phyloP scores from a whole-genome alignment of 2,329 filamentous ascomycete species.

The Arthroderma sp. region DNA sequence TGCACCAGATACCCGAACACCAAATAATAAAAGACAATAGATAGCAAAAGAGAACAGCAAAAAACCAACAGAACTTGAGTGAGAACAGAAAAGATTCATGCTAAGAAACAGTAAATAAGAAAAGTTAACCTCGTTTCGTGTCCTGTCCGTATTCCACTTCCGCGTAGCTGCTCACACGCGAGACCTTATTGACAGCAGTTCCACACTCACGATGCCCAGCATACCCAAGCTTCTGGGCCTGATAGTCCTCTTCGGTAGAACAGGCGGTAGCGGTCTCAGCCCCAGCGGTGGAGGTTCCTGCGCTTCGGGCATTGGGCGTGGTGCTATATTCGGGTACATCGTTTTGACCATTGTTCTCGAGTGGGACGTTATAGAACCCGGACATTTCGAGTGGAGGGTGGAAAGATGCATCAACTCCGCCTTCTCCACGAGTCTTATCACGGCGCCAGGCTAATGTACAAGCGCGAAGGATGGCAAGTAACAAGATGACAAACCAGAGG shows the following conservation, averaged over 20 bases:
- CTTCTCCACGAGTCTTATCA: conserved; percentile 49
- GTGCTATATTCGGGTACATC: conserved; percentile 17
- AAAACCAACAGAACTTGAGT: too few species aligned
- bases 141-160: conserved; percentile 23
- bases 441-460: conserved; percentile 46
- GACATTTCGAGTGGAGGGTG: conserved; percentile 13
- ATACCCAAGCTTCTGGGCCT: conserved; percentile 32
- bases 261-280: not conserved
- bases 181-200: conserved; percentile 16
- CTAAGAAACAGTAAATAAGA: not conserved
- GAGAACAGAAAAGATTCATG: conserved; percentile 2
- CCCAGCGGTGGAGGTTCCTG: not conserved
- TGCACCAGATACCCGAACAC: not conserved
- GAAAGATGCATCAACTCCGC: conserved; percentile 31
- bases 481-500: conserved; percentile 63
- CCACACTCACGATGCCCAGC: conserved; percentile 26
- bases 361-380: conserved; percentile 27
- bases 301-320: conserved; percentile 7
- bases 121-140: conserved; percentile 18
- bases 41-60: not conserved
- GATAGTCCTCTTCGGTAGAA: conserved; percentile 14
- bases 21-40: not conserved
- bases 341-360: conserved; percentile 14
- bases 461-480: conserved; percentile 59
- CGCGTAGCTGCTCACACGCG: conserved; percentile 23